phyloP scores from a whole-genome alignment of 108 stramenopile species.

The Cyclostephanos tholiformis region DNA sequence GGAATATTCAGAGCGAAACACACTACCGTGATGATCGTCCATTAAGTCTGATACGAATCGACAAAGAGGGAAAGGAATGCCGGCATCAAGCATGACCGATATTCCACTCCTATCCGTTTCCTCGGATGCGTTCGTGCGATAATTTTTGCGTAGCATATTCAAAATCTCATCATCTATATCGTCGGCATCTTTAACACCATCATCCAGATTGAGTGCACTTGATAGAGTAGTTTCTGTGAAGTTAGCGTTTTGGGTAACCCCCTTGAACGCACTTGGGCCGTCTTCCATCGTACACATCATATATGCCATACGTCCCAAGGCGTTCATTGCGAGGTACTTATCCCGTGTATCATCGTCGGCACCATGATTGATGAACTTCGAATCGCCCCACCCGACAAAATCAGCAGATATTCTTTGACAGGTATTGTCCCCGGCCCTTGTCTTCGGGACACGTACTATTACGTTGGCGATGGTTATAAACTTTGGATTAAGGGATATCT shows the following conservation, averaged over 20 bases:
- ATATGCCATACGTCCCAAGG: conserved; percentile 6
- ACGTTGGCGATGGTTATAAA: conserved; percentile 1
- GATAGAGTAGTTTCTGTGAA: neutral
- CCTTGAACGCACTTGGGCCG: neutral
- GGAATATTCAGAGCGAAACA: conserved; percentile 17
- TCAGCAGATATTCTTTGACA: neutral
- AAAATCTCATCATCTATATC: conserved; percentile 1
- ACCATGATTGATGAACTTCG: neutral
- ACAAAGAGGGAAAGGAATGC: conserved; percentile 22
- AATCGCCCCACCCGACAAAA: neutral
- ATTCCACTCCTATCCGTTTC: conserved; percentile 10
- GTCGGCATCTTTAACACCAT: neutral
- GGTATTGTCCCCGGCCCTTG: neutral
- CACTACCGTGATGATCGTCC: conserved; percentile 10
- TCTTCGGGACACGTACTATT: neutral
- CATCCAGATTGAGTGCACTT: neutral
- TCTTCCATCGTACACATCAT: conserved; percentile 8
- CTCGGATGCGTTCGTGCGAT: neutral
- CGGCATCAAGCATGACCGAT: conserved; percentile 11
- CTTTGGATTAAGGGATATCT: conserved; percentile 1
- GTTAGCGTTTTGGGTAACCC: neutral
- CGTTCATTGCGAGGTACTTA: conserved; percentile 9
- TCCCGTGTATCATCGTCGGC: conserved; percentile 7
- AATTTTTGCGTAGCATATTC: conserved; percentile 7
- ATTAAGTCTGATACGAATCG: conserved; percentile 26